Percentiles rank a stretch among this genome's conserved stretches.
Conservation (phyloP, 768 basidiomycete species). For the Suillus bovinus region DNA sequence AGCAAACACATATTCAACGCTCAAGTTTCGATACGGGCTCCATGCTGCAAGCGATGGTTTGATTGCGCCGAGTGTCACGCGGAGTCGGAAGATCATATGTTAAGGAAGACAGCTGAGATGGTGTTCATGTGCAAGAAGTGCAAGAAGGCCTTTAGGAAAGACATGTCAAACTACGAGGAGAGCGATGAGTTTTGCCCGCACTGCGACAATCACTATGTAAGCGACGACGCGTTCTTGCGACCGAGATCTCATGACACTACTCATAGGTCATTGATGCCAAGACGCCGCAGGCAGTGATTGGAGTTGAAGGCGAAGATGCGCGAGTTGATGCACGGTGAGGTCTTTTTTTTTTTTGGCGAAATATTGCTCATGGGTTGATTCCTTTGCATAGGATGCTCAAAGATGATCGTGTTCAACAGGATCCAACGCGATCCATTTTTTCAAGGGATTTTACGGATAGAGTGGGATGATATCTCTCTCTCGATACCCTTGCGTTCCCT, state of each 20-base stretch:
- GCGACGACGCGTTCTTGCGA: constrained; percentile 23
- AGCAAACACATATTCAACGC: constrained; percentile 98
- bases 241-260: not conserved
- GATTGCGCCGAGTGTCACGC: constrained; percentile 97
- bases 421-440: constrained; percentile 51
- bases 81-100: constrained; percentile 71
- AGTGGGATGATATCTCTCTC: constrained; percentile 30
- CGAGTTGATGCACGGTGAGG: constrained; percentile 82
- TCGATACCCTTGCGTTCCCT: not conserved
- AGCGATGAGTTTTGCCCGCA: constrained; percentile 98
- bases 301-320: constrained; percentile 90
- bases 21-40: constrained; percentile 93
- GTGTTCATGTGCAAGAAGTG: constrained; percentile 84
- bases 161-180: constrained; percentile 90
- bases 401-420: constrained; percentile 74
- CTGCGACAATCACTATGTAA: constrained; percentile 97
- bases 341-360: not conserved
- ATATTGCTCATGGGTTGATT: not conserved
- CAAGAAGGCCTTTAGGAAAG: constrained; percentile 96
- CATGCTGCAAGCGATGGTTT: constrained; percentile 97
- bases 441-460: constrained; percentile 47
- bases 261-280: constrained; percentile 89
- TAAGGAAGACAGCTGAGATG: constrained; percentile 83
- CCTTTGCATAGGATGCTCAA: constrained; percentile 70
- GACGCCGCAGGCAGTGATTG: constrained; percentile 80